Conservation (phyloP, 2,329 filamentous ascomycete species). For the Pseudocercospora eumusae region DNA sequence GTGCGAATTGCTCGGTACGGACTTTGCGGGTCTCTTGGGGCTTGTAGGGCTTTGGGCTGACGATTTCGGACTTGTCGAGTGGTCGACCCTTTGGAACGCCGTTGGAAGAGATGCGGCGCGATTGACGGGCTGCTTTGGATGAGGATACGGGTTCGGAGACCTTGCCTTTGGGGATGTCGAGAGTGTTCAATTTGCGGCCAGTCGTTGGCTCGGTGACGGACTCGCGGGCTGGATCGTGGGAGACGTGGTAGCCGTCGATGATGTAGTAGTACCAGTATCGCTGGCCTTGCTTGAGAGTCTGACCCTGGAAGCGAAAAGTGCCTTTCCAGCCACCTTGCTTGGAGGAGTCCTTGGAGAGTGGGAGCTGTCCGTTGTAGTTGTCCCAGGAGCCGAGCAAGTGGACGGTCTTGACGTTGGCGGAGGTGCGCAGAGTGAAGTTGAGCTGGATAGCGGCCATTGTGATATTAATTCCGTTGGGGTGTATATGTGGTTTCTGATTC, state of each 20-base stretch:
- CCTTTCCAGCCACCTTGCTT: conserved; percentile 94
- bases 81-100: conserved; percentile 87
- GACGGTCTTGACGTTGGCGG: conserved; percentile 93
- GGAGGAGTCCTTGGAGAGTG: conserved; percentile 79
- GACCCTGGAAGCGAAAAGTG: conserved; percentile 91
- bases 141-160: conserved; percentile 46
- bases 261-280: conserved; percentile 99
- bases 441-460: conserved; percentile 86
- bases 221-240: conserved; percentile 88
- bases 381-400: conserved; percentile 98
- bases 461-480: conserved; percentile 29
- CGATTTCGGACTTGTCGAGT: conserved; percentile 84
- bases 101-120: conserved; percentile 53
- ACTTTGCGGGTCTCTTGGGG: conserved; percentile 86
- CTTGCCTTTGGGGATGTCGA: conserved; percentile 73
- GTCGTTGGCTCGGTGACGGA: conserved; percentile 95
- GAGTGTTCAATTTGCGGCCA: conserved; percentile 93
- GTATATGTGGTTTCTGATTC: conserved; percentile 27
- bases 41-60: conserved; percentile 84
- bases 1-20: conserved; percentile 76
- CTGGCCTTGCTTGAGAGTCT: conserved; percentile 80
- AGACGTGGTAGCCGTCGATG: conserved; percentile 97
- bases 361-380: conserved; percentile 91
- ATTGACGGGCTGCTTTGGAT: conserved; percentile 47
- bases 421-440: conserved; percentile 94